These are phyloP conservation scores for Wallacemonas rigidus DNA, from an alignment of 208 protist genomes.

Conservation along the genomic window DNA sequence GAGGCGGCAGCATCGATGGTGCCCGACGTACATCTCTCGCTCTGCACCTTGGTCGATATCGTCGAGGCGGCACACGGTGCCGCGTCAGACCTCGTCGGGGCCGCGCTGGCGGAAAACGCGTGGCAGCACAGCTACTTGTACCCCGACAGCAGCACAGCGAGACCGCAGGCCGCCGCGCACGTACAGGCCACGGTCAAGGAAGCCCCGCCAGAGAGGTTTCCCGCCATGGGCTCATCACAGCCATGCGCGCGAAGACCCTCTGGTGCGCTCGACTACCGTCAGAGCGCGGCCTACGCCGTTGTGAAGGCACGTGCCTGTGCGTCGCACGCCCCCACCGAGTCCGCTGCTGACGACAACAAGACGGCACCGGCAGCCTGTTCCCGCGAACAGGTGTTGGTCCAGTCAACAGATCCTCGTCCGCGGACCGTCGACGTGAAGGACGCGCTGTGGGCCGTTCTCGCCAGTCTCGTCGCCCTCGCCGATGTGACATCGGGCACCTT, in stretches of 20 bases:
- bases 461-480: neutral
- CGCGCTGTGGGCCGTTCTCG: neutral
- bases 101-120: neutral
- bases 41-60: neutral
- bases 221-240: neutral
- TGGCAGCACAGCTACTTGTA: neutral
- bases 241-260: neutral
- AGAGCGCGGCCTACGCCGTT: constrained; percentile 1
- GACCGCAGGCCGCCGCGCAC: neutral
- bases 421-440: too few relatives aligned
- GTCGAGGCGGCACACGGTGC: neutral
- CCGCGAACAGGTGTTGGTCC: too few relatives aligned
- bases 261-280: neutral
- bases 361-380: too few relatives aligned
- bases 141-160: neutral
- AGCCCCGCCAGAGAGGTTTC: neutral
- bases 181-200: neutral
- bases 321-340: neutral
- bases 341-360: too few relatives aligned
- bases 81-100: neutral
- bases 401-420: too few relatives aligned
- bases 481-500: neutral
- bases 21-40: neutral
- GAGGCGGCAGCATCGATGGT: neutral
- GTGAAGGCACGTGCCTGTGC: constrained; percentile 2